These are phyloP conservation scores for Fraxinus quadrangulata DNA, from an alignment of 257 asterid genomes.

Conservation along the genomic window DNA sequence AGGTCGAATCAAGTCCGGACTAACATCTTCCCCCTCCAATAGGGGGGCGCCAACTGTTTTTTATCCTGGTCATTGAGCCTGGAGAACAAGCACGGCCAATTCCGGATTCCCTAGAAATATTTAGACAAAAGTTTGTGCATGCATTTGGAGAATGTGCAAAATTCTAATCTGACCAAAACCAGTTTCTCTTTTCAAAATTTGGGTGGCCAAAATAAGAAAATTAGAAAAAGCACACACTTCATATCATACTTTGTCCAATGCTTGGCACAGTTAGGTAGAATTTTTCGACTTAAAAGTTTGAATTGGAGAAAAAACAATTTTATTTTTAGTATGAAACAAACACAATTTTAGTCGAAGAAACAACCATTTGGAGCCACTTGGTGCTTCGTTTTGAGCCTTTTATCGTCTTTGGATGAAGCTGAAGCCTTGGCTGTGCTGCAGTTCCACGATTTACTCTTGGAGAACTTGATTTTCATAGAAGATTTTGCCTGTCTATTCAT, in stretches of 20 bases:
- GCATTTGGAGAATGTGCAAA: conserved; percentile 68
- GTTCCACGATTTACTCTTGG: conserved; percentile 35
- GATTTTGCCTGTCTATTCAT: conserved; percentile 15
- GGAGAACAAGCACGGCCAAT: conserved; percentile 16
- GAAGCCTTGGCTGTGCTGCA: not conserved
- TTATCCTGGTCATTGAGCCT: too few relatives aligned
- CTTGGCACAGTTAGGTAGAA: too few relatives aligned
- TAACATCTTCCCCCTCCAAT: too few relatives aligned
- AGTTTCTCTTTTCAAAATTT: not conserved
- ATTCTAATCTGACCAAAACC: conserved; percentile 30
- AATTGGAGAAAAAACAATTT: too few relatives aligned
- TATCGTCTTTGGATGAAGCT: not conserved
- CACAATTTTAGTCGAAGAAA: too few relatives aligned
- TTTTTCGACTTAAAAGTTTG: too few relatives aligned
- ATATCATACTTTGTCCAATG: too few relatives aligned
- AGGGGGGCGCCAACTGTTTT: too few relatives aligned
- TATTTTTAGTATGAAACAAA: too few relatives aligned
- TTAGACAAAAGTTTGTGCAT: conserved; percentile 53
- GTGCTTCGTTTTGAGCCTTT: not conserved
- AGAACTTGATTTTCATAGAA: not conserved
- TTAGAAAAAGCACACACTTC: too few relatives aligned
- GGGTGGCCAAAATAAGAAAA: fast-evolving
- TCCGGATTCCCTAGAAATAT: conserved; percentile 64
- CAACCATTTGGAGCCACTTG: conserved; percentile 52
- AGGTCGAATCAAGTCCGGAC: too few relatives aligned